Conservation (phyloP, 305 asterid genomes). For the Ilex paraguariensis region DNA sequence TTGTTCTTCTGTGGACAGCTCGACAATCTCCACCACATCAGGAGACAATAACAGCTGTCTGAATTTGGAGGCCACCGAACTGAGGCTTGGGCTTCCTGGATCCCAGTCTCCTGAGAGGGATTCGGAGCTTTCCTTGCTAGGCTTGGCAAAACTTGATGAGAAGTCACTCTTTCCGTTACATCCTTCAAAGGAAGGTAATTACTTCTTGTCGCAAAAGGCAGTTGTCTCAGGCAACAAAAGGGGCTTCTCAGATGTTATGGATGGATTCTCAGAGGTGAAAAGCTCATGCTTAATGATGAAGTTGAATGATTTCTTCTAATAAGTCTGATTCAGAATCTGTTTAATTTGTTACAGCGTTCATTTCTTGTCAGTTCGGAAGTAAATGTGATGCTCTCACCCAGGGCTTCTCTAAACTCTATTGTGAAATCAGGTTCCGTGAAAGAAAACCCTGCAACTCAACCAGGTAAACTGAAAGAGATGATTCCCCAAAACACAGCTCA, state of each 20-base stretch:
- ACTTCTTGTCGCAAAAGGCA: conserved; percentile 15
- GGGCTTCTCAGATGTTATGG: conserved; percentile 65
- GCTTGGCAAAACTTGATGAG: conserved; percentile 29
- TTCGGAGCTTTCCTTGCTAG: conserved; percentile 16
- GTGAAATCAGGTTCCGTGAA: conserved; percentile 19
- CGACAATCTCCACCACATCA: conserved; percentile 29
- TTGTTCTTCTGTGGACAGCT: conserved; percentile 62
- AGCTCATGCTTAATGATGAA: conserved; percentile 1
- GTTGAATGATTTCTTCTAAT: not conserved
- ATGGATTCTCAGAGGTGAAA: conserved; percentile 45
- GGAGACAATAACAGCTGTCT: conserved; percentile 22
- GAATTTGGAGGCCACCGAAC: conserved; percentile 42
- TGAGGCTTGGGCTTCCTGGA: conserved; percentile 48
- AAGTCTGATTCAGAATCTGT: conserved; percentile 9
- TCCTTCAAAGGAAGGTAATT: conserved; percentile 33
- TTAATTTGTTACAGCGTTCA: conserved; percentile 25
- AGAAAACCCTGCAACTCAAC: conserved; percentile 29
- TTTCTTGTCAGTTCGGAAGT: conserved; percentile 21
- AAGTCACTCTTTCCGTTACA: conserved; percentile 40
- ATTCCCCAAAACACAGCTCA: conserved; percentile 17
- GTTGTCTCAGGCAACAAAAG: conserved; percentile 58
- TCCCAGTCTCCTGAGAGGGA: conserved; percentile 41
- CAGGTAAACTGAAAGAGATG: conserved; percentile 27
- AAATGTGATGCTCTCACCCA: conserved; percentile 17
- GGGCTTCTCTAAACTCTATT: conserved; percentile 8